Conservation (phyloP, 768 basidiomycete species). For the Rhizopogon vinicolor region DNA sequence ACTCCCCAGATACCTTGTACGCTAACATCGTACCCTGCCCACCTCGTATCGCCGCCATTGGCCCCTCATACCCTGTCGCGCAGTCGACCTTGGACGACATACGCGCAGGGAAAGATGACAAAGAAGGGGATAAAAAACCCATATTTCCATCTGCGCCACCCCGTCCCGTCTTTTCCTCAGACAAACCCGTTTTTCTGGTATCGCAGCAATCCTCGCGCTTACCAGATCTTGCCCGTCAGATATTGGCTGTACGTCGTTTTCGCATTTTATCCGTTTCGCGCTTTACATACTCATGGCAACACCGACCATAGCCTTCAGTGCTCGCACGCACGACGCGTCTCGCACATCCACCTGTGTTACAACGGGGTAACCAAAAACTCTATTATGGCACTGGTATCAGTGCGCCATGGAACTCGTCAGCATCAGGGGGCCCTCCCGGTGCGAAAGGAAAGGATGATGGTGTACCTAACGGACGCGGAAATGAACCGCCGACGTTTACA, state of each 20-base stretch:
- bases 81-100: conserved; percentile 24
- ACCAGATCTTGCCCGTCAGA: conserved; percentile 60
- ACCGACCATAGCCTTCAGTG: conserved; percentile 43
- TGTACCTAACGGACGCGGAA: conserved; percentile 12
- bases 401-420: conserved; percentile 43
- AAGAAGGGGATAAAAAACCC: conserved; percentile 43
- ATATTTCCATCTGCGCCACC: conserved; percentile 32
- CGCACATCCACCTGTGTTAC: conserved; percentile 59
- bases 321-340: conserved; percentile 58
- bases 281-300: neutral
- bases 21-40: conserved; percentile 52
- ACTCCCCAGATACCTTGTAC: conserved; percentile 62
- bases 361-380: conserved; percentile 39
- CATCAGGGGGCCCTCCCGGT: conserved; percentile 10
- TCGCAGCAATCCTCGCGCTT: conserved; percentile 62
- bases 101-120: conserved; percentile 40
- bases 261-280: neutral
- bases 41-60: conserved; percentile 59
- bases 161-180: conserved; percentile 36
- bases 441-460: conserved; percentile 22
- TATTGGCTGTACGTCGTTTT: conserved; percentile 55
- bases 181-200: conserved; percentile 58
- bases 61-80: conserved; percentile 61
- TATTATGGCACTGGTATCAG: conserved; percentile 35
- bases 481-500: conserved; percentile 25